These are phyloP conservation scores for Gossypium herbaceum DNA, from an alignment of 345 rosid genomes.

Conservation along the genomic window DNA sequence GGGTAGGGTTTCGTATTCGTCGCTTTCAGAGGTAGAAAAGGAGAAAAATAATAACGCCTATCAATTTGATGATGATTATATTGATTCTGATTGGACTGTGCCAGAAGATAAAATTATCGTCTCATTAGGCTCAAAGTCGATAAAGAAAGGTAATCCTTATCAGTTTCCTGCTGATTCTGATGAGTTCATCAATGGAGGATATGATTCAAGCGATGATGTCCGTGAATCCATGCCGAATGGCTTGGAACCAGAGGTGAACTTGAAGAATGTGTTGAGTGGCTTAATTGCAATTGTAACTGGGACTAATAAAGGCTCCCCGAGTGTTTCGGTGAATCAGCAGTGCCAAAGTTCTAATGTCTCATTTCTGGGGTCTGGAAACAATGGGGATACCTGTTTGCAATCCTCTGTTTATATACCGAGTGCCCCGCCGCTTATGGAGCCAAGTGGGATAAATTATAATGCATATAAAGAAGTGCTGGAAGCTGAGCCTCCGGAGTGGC, in stretches of 20 bases:
- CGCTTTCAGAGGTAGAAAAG: constrained; percentile 28
- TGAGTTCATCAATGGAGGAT: constrained; percentile 50
- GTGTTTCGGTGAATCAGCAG: constrained; percentile 27
- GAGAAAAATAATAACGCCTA: constrained; percentile 20
- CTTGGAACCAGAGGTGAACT: constrained; percentile 60
- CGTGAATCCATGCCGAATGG: constrained; percentile 14
- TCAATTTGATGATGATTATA: constrained; percentile 28
- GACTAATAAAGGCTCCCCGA: constrained; percentile 35
- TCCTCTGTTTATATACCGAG: constrained; percentile 91
- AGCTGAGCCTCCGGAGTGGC: constrained; percentile 92
- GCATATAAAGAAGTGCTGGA: constrained; percentile 70
- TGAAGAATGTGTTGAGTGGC: constrained; percentile 77
- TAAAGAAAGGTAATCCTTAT: constrained; percentile 32
- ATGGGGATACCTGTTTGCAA: constrained; percentile 72
- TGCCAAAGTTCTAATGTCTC: constrained; percentile 58
- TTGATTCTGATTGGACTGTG: constrained; percentile 32
- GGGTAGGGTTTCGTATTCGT: constrained; percentile 37
- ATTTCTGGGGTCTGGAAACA: constrained; percentile 64
- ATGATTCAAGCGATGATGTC: constrained; percentile 47
- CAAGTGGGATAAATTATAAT: constrained; percentile 45
- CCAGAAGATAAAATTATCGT: constrained; percentile 26
- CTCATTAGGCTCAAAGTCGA: constrained; percentile 25
- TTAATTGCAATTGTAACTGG: constrained; percentile 77
- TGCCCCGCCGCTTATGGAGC: constrained; percentile 87
- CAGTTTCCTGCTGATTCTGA: constrained; percentile 49